Conservation (phyloP, 192 early-diverging fungal genomes). For the Umbelopsis vinacea region DNA sequence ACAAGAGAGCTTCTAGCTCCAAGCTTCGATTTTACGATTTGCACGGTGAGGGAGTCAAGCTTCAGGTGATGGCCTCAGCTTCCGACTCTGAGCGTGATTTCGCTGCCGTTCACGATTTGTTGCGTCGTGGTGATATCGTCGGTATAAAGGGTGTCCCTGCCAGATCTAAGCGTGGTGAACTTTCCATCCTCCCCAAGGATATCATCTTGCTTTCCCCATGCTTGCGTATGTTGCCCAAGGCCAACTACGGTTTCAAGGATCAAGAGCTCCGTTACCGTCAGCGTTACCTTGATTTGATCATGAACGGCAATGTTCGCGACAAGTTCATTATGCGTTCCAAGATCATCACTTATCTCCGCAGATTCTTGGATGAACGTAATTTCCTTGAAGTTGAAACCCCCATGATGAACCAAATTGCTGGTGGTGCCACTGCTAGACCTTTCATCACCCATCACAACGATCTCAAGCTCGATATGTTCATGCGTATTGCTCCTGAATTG, state of each 20-base stretch:
- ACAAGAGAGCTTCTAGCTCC: constrained; percentile 87
- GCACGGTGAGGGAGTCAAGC: constrained; percentile 89
- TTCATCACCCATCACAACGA: constrained; percentile 99
- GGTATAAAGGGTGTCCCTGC: constrained; percentile 92
- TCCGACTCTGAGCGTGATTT: constrained; percentile 76
- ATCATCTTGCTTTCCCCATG: constrained; percentile 91
- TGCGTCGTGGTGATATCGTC: constrained; percentile 96
- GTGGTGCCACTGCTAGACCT: constrained; percentile 98
- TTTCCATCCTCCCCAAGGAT: constrained; percentile 92
- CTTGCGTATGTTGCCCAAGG: constrained; percentile 94
- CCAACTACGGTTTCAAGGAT: constrained; percentile 95
- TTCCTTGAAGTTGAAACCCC: constrained; percentile 99
- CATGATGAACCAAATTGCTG: constrained; percentile 99
- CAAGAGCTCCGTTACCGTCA: constrained; percentile 97
- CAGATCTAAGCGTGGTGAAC: constrained; percentile 90
- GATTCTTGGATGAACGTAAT: constrained; percentile 91
- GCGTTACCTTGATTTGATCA: constrained; percentile 98
- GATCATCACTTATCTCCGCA: constrained; percentile 95
- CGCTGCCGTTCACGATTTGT: constrained; percentile 74
- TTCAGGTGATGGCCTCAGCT: constrained; percentile 91
- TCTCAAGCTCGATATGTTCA: constrained; percentile 96
- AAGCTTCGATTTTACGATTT: constrained; percentile 97
- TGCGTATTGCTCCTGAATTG: constrained; percentile 98
- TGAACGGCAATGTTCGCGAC: constrained; percentile 95
- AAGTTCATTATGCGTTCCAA: constrained; percentile 92